phyloP scores from a whole-genome alignment of 169 alveolate species.

The Plasmodium inui region DNA sequence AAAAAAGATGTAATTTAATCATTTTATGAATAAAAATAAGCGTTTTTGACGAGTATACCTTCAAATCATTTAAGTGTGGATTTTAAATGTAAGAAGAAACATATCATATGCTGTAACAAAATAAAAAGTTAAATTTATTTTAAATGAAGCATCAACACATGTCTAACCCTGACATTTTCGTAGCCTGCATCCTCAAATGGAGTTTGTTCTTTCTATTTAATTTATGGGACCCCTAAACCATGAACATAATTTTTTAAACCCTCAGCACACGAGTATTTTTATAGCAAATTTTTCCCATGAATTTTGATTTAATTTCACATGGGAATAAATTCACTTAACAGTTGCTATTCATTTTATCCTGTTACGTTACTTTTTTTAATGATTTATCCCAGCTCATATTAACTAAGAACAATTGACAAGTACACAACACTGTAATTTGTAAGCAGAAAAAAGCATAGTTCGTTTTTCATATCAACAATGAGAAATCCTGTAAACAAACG shows the following conservation, averaged over 20 bases:
- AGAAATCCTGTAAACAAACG: not conserved
- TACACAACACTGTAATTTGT: not conserved
- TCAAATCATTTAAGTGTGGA: not conserved
- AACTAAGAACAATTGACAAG: not conserved
- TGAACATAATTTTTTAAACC: not conserved
- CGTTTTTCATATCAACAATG: not conserved
- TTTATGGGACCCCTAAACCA: not conserved
- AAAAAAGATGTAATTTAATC: not conserved
- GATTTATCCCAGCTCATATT: not conserved
- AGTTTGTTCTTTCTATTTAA: not conserved
- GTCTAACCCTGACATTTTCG: not conserved
- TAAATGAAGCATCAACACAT: not conserved
- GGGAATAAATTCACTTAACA: not conserved
- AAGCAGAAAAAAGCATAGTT: not conserved
- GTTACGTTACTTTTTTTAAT: not conserved
- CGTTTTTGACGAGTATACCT: not conserved
- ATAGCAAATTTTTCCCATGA: not conserved
- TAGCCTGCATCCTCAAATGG: not conserved
- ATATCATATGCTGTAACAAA: not conserved
- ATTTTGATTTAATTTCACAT: not conserved
- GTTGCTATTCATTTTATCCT: not conserved
- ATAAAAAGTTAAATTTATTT: not conserved
- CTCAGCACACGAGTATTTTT: not conserved
- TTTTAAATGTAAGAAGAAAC: not conserved
- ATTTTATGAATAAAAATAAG: not conserved